Percentiles rank a stretch among this genome's conserved stretches.
Evolutionary conservation across 1,284 basidiomycete genomes (phyloP).

Genomic region (Cutaneotrichosporon spelunceum): DNA sequence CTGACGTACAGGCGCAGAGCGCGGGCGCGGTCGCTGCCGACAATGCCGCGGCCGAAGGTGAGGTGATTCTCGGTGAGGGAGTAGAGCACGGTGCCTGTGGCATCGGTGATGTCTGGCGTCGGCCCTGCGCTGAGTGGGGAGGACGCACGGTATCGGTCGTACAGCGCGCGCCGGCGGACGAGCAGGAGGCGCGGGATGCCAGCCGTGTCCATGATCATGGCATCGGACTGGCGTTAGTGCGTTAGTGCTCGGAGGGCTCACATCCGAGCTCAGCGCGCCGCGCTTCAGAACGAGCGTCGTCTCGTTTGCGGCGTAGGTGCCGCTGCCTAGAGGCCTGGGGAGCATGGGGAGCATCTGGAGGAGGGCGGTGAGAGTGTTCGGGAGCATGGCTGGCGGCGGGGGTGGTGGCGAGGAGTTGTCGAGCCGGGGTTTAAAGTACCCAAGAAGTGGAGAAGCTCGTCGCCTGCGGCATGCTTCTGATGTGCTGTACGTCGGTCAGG

Average conservation of each 20-base stretch:
- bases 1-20: neutral
- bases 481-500: neutral
- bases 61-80: neutral
- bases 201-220: neutral
- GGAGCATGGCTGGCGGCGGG: neutral
- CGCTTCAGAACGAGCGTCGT: neutral
- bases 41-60: neutral
- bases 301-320: neutral
- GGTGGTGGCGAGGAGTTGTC: neutral
- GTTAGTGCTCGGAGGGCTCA: neutral
- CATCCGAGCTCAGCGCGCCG: neutral
- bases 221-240: neutral
- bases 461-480: neutral
- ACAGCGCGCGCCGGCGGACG: neutral
- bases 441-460: neutral
- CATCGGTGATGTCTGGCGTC: neutral
- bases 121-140: neutral
- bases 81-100: neutral
- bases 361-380: neutral
- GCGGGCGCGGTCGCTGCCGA: neutral
- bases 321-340: neutral
- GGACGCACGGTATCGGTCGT: neutral
- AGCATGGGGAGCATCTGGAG: neutral
- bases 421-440: neutral
- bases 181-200: neutral